phyloP scores from a whole-genome alignment of 2,329 filamentous ascomycete genomes.

The Fusarium vanettenii region DNA sequence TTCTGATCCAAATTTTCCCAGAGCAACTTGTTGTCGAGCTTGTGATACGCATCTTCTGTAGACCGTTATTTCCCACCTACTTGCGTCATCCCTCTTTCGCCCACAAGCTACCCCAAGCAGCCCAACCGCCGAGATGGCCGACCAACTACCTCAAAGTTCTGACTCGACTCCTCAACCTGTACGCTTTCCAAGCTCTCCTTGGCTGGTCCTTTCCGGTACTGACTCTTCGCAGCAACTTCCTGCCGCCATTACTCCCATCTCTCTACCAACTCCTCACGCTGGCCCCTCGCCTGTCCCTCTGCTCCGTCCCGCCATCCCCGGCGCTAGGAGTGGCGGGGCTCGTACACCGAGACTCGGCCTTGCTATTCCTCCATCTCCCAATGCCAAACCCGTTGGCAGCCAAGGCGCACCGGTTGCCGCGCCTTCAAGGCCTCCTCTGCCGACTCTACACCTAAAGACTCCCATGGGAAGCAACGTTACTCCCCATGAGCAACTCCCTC shows the following conservation, averaged over 20 bases:
- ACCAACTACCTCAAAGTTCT: slow-evolving; percentile 36
- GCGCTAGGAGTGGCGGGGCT: slow-evolving; percentile 70
- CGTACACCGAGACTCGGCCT: slow-evolving; percentile 84
- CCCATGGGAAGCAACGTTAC: slow-evolving; percentile 84
- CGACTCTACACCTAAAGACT: slow-evolving; percentile 86
- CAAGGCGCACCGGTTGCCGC: slow-evolving; percentile 51
- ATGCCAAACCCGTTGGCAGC: slow-evolving; percentile 78
- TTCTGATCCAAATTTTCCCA: background rate
- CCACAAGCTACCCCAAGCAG: slow-evolving; percentile 23
- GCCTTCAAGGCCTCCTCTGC: slow-evolving; percentile 67
- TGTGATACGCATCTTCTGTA: background rate
- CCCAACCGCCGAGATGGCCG: slow-evolving; percentile 37
- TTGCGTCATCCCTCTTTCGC: background rate
- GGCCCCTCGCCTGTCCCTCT: slow-evolving; percentile 77
- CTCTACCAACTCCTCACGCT: slow-evolving; percentile 49
- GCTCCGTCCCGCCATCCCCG: slow-evolving; percentile 84
- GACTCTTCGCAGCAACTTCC: slow-evolving; percentile 35
- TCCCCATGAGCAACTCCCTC: slow-evolving; percentile 74
- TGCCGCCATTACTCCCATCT: slow-evolving; percentile 39
- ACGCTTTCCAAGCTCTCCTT: slow-evolving; percentile 11
- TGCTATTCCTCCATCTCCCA: slow-evolving; percentile 89
- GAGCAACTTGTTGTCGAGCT: background rate
- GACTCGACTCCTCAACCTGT: slow-evolving; percentile 39
- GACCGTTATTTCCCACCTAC: background rate
- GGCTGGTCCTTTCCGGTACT: slow-evolving; percentile 20